phyloP scores from a whole-genome alignment of 2,329 filamentous ascomycete genomes.

The Nothophoma quercina region DNA sequence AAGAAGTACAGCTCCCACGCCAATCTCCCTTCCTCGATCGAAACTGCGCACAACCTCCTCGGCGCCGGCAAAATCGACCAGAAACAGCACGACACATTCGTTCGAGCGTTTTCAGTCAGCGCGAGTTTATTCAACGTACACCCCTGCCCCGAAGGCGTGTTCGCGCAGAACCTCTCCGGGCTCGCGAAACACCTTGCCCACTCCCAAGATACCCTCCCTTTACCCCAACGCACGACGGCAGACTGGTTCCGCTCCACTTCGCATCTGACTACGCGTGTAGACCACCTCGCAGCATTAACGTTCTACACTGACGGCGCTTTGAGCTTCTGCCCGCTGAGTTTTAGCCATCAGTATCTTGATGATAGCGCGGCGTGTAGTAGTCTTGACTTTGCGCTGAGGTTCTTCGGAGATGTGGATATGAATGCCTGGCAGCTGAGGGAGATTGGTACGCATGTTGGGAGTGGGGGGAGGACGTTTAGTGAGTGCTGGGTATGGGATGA shows the following conservation, averaged over 20 bases:
- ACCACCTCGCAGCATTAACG: conserved; percentile 50
- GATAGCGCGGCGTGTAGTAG: conserved; percentile 56
- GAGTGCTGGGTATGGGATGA: conserved; percentile 58
- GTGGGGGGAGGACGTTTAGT: conserved; percentile 54
- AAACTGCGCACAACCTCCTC: conserved; percentile 3
- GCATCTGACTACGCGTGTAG: conserved; percentile 27
- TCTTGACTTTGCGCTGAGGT: conserved; percentile 60
- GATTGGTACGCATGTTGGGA: conserved; percentile 49
- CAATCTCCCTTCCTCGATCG: conserved; percentile 14
- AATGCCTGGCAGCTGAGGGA: conserved; percentile 56
- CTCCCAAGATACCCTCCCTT: conserved; percentile 49
- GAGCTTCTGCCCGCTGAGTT: conserved; percentile 55
- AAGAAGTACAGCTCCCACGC: conserved; percentile 38
- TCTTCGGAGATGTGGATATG: conserved; percentile 53
- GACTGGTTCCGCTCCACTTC: conserved; percentile 52
- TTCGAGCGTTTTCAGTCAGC: conserved; percentile 40
- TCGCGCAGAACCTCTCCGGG: conserved; percentile 56
- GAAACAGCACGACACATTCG: conserved; percentile 30
- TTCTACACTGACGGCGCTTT: conserved; percentile 58
- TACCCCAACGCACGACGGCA: conserved; percentile 44
- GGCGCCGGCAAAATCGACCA: conserved; percentile 22
- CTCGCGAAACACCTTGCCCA: conserved; percentile 45
- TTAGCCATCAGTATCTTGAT: conserved; percentile 54
- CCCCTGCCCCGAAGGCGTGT: conserved; percentile 52
- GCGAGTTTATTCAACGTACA: conserved; percentile 47